Base-by-base conservation (phyloP, 768 basidiomycete genomes). In the Polyporus arcularius region DNA sequence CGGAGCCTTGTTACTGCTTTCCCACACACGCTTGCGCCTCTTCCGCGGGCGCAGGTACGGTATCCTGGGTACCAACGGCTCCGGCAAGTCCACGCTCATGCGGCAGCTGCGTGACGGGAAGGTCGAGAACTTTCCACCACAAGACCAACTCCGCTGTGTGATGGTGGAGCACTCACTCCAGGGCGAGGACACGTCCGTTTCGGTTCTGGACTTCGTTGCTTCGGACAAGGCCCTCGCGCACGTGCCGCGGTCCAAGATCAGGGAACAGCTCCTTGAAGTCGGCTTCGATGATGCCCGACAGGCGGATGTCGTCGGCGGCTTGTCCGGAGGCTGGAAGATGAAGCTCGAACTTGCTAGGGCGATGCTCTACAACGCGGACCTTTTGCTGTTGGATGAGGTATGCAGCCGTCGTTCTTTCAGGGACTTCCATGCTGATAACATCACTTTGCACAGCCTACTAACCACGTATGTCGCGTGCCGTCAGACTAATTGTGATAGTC, bases 291-390 rank as follows among this genome's bases (percentile, higher is more conserved):
- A 91, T 66, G 82, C 79, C 49, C 83, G 92, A 60, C 96, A 98
- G 76, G 76, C 83, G 42, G 92, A 96, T 67, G 78, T 84, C 53
- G 95, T 98, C 61, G 94, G 90, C 50, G 89, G 92, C 43, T 79
- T 98, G 62, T 97, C 95, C 14, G 96, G 96, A 69, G 96, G 96
- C 45, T 98, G 96, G 96, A 98, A 98, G 80, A 98, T 98, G 96
- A 97, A 97, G 75, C 84, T 98, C 55, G 96, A 98, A 73, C 83
- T 98, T 42, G 94, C 94, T 8, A 81, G 96, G 66, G 96, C 96
- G 12, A 98, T 98, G 94, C 79, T 98, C 53, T 96, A 96, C 79
- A 94, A 96, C 68, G 96, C 92, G 11, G 90, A 92, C 75, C 78
- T 92, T 39, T 80, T 92, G 12, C 78, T 92, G 50, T 83, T 92